Base-by-base conservation (phyloP, 169 alveolate species). In the Eimeria zaria region DNA sequence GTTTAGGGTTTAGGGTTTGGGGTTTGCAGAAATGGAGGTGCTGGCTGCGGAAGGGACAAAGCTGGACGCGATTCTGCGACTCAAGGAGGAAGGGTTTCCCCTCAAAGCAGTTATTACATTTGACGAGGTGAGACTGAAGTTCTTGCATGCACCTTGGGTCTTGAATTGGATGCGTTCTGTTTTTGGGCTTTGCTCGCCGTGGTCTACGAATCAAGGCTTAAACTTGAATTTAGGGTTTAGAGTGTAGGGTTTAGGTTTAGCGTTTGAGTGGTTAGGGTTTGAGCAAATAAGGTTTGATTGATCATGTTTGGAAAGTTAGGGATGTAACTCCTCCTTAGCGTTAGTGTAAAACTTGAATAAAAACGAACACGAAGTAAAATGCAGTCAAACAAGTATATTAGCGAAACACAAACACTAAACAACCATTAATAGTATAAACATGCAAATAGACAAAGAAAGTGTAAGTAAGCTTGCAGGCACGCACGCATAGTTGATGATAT, bases 11-110 rank as follows among this genome's bases (percentile, higher is more conserved):
- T 73, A 27, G 83, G 27, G 55, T 73, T 55, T 48, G 53, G 76
- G 76, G 71, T 24, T 60, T 48, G 89, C 96, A 91, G 96, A 91
- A 53, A 76, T 91, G 62, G 71, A 91, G 73, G 96, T 91, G 46
- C 76, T 91, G 53, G 88, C 55, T 8, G 91, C 69, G 14, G 96
- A 91, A 36, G 96, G 96, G 14, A 33, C 92, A 11, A 91, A 91
- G 60, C 41, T 91, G 9, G 48, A 55, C 6, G 91, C 91, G 8
- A 55, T 44, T 27, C 73, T 36, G 46, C 91, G 55, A 36, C 58
- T 80, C 2, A 62, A 60, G 91, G 62, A 91, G 44, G 73, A 55
- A 11, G 76, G 88, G 22, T 36, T 78, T 44, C 85, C 96, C 11
- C 18, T 91, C 20, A 30, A 48, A 53, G 84, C 91, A 14, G 91